phyloP scores from a whole-genome alignment of 208 protist species.

The Trypanosomatidae sp. region DNA sequence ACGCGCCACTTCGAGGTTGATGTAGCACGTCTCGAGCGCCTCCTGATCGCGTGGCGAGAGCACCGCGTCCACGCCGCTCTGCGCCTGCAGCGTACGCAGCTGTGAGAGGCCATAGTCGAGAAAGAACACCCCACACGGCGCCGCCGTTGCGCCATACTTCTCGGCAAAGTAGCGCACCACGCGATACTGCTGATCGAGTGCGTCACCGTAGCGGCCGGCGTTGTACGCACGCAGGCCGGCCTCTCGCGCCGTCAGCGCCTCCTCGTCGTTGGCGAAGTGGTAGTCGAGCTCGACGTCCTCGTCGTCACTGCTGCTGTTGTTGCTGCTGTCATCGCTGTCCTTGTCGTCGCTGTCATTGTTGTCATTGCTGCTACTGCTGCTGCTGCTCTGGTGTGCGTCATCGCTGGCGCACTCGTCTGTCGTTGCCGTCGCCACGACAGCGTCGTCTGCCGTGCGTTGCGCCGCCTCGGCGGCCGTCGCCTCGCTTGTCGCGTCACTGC shows the following conservation, averaged over 20 bases:
- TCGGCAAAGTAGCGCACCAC: slow-evolving; percentile 67
- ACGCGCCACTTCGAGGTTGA: slow-evolving; percentile 75
- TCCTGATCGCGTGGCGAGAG: slow-evolving; percentile 62
- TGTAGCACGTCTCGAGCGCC: slow-evolving; percentile 67
- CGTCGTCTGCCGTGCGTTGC: too few species aligned
- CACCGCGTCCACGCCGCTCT: slow-evolving; percentile 43
- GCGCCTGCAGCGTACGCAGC: slow-evolving; percentile 51
- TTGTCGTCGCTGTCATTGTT: neutral
- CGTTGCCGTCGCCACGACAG: too few species aligned
- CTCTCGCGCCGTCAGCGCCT: slow-evolving; percentile 25
- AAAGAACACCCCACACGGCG: slow-evolving; percentile 57
- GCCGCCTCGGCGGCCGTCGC: too few species aligned
- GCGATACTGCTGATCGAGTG: slow-evolving; percentile 60
- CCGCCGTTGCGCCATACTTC: slow-evolving; percentile 46
- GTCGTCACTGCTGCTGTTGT: slow-evolving; percentile 1
- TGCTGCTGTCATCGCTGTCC: slow-evolving; percentile 2
- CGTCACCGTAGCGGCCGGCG: slow-evolving; percentile 38
- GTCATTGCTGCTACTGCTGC: neutral
- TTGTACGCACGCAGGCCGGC: slow-evolving; percentile 52
- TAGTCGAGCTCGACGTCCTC: slow-evolving; percentile 22
- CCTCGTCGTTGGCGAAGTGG: slow-evolving; percentile 46
- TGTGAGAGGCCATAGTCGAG: slow-evolving; percentile 85
- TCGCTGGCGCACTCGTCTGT: neutral
- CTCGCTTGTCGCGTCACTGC: too few species aligned
- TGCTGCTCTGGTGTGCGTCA: too few species aligned